Conservation (phyloP, 768 basidiomycete species). For the Tricholoma sp. region DNA sequence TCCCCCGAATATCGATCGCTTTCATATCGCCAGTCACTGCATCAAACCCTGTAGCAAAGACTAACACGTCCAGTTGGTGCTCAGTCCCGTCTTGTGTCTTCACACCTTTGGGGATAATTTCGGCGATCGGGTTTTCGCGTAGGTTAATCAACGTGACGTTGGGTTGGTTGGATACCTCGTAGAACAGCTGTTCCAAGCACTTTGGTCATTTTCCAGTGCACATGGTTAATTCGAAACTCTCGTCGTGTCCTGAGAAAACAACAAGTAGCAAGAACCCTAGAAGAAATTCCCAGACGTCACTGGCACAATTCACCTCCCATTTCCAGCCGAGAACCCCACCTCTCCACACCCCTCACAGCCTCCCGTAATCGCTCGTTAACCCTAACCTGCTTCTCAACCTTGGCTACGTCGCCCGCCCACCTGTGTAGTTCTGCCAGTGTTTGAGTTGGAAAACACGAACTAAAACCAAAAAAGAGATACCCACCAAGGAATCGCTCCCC, state of each 20-base stretch:
- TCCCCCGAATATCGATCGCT: constrained; percentile 11
- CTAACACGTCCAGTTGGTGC: constrained; percentile 10
- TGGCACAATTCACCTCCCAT: neutral
- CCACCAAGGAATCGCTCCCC: constrained; percentile 64
- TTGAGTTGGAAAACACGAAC: neutral
- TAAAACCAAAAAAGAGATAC: constrained; percentile 14
- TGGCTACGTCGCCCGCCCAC: constrained; percentile 46
- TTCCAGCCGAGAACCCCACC: neutral
- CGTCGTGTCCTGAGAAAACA: too few relatives aligned
- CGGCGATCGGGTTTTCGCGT: constrained; percentile 5
- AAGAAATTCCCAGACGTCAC: neutral
- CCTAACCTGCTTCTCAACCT: constrained; percentile 39
- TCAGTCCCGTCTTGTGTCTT: constrained; percentile 5
- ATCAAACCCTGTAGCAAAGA: constrained; percentile 15
- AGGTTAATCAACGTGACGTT: too few relatives aligned
- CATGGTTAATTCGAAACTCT: too few relatives aligned
- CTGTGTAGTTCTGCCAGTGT: constrained; percentile 47
- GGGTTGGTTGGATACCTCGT: too few relatives aligned
- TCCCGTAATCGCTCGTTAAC: constrained; percentile 30
- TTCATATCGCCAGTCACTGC: constrained; percentile 7
- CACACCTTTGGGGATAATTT: constrained; percentile 10
- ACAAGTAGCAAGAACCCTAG: too few relatives aligned
- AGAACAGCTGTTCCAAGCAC: too few relatives aligned
- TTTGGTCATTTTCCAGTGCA: too few relatives aligned
- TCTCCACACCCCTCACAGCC: constrained; percentile 2